These are phyloP conservation scores for Calonectria fujianensis DNA, from an alignment of 2,329 filamentous ascomycete genomes.

Conservation along the genomic window DNA sequence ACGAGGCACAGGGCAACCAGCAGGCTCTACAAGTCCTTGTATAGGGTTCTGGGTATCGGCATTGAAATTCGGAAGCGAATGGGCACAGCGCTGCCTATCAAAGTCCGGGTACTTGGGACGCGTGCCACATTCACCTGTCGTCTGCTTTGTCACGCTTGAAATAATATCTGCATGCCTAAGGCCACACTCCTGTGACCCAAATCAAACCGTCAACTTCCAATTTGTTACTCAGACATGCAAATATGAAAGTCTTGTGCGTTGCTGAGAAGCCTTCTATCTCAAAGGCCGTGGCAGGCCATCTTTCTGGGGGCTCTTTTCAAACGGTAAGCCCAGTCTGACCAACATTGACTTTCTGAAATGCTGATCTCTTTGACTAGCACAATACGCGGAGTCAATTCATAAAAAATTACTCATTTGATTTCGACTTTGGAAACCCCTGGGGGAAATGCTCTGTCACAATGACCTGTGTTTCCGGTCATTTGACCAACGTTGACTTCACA, in stretches of 20 bases:
- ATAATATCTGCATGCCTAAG: slow-evolving; percentile 27
- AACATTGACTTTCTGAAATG: slow-evolving; percentile 4
- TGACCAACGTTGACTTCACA: slow-evolving; percentile 87
- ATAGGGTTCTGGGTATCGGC: not conserved
- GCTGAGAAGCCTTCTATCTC: slow-evolving; percentile 91
- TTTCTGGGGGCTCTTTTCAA: slow-evolving; percentile 84
- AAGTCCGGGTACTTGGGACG: slow-evolving; percentile 9
- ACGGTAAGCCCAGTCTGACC: slow-evolving; percentile 72
- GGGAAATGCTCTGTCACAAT: slow-evolving; percentile 90
- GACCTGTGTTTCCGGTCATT: slow-evolving; percentile 93
- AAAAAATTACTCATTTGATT: slow-evolving; percentile 96
- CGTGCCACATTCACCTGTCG: slow-evolving; percentile 19
- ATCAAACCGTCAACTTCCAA: not conserved
- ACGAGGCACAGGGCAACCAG: not conserved
- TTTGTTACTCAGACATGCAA: slow-evolving; percentile 9
- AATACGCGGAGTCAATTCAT: slow-evolving; percentile 84
- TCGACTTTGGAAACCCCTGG: slow-evolving; percentile 88
- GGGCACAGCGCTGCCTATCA: not conserved
- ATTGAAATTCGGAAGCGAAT: slow-evolving; percentile 16
- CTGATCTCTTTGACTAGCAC: slow-evolving; percentile 68
- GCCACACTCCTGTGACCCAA: slow-evolving; percentile 25
- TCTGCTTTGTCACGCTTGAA: not conserved
- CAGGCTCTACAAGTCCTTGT: not conserved
- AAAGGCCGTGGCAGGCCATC: slow-evolving; percentile 92
- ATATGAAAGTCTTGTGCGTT: slow-evolving; percentile 74